Evolutionary conservation across 768 basidiomycete genomes (phyloP), one percentile per base, ranked within the genome.

Genomic region (Tylopilus sp.): DNA sequence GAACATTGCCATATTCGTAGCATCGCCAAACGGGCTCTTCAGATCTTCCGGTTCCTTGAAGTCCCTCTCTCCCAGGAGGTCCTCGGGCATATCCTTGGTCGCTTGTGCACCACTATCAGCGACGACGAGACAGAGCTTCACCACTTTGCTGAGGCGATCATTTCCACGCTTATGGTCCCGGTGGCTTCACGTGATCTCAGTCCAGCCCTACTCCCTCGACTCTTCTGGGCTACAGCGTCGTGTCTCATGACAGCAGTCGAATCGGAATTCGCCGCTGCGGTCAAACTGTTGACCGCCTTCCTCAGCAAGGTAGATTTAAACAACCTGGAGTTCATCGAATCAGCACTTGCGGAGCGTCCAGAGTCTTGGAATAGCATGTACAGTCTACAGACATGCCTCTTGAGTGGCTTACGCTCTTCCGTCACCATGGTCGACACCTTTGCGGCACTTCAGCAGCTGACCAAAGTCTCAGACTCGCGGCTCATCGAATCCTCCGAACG

Each of bases 191-290:
- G 74, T 13, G 80, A 85, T 43, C 72, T 88, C 13, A 78, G 86
- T 56, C 71, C 75, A 47, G 69, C 75, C 1, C 74, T 91, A 23
- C 71, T 89, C 12, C 91, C 94, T 3, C 89, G 90, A 56, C 73
- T 95, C 44, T 95, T 90, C 68, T 97, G 94, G 95, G 85, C 83
- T 62, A 75, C 85, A 2, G 79, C 80, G 40, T 93, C 91, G 1
- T 89, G 85, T 60, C 77, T 95, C 18, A 84, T 82, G 23, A 95
- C 92, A 3, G 86, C 86, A 0, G 85, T 88, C 33, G 89, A 95
- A 64, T 68, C 74, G 11, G 94, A 98, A 68, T 97, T 90, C 59
- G 63, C 70, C 1, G 80, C 86, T 51, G 81, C 81, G 0, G 69
- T 93, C 30, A 74, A 74, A 11, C 76, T 95, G 15, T 67, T 95